phyloP scores from a whole-genome alignment of 73 alveolate genomes.

The Diophrys appendiculata region DNA sequence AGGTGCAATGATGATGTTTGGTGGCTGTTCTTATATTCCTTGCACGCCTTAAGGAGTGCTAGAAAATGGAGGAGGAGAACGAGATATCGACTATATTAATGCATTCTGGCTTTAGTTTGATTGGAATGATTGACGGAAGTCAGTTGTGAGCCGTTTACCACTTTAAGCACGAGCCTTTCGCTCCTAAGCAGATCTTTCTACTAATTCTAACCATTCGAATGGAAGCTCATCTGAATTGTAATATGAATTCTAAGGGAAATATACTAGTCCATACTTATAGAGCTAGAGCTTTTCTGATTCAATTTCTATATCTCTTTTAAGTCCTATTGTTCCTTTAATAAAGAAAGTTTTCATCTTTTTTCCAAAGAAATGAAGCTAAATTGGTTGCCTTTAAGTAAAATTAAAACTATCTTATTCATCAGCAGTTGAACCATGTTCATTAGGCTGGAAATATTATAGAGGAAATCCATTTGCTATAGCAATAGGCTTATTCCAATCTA shows the following conservation, averaged over 20 bases:
- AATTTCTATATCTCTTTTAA: slow-evolving; percentile 16
- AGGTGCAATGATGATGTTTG: not conserved
- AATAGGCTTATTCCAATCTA: slow-evolving; percentile 65
- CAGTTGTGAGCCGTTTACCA: not conserved
- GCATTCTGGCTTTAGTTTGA: not conserved
- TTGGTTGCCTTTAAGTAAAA: slow-evolving; percentile 1
- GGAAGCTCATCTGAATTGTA: slow-evolving; percentile 27
- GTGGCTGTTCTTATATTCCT: no score
- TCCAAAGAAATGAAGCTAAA: slow-evolving; percentile 22
- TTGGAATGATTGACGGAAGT: not conserved
- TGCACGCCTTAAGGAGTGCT: no score
- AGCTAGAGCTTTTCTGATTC: slow-evolving; percentile 26
- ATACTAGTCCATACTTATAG: slow-evolving; percentile 9
- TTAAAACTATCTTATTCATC: not conserved
- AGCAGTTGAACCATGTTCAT: not conserved
- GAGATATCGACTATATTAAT: not conserved
- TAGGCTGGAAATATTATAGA: slow-evolving; percentile 25
- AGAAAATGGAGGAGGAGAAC: no score
- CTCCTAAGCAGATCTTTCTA: not conserved
- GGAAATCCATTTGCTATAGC: slow-evolving; percentile 51
- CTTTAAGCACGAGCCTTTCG: not conserved
- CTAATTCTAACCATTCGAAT: slow-evolving; percentile 27
- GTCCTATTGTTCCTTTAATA: slow-evolving; percentile 20
- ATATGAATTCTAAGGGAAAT: slow-evolving; percentile 29
- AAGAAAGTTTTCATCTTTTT: slow-evolving; percentile 5